Evolutionary conservation across 2,329 filamentous ascomycete genomes (phyloP).

Genomic region (Leptographium procerum): DNA sequence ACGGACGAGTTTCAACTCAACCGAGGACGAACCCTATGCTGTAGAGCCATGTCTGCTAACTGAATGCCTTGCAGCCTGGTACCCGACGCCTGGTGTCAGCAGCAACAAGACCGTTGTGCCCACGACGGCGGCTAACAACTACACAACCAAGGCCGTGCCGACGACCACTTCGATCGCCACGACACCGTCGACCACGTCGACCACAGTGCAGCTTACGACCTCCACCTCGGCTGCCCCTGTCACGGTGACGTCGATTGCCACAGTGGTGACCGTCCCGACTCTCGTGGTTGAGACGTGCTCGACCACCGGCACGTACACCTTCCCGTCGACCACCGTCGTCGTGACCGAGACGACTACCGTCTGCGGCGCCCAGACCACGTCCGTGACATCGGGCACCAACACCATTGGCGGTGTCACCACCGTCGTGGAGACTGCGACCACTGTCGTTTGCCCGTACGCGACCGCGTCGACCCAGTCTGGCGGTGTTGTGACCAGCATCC

Average conservation of each 20-base stretch:
- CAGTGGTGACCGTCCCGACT: constrained; percentile 31
- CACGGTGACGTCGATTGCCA: constrained; percentile 13
- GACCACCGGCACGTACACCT: constrained; percentile 62
- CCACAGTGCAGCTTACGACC: constrained; percentile 7
- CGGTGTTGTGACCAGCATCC: constrained; percentile 53
- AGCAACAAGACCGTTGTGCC: not conserved
- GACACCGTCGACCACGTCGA: constrained; percentile 1
- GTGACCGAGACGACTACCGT: constrained; percentile 57
- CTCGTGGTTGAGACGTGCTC: constrained; percentile 43
- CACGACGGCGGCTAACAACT: not conserved
- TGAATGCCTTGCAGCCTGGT: not conserved
- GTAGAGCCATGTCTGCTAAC: not conserved
- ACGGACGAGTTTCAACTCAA: too few species aligned
- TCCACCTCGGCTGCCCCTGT: constrained; percentile 8
- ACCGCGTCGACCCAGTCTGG: constrained; percentile 45
- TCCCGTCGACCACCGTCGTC: constrained; percentile 60
- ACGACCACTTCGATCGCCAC: not conserved
- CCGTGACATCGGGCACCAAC: constrained; percentile 51
- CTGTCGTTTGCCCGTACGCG: constrained; percentile 59
- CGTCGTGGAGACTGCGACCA: constrained; percentile 53
- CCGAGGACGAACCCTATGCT: not conserved
- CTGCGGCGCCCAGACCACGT: constrained; percentile 49
- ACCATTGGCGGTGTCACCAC: constrained; percentile 65
- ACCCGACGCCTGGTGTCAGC: not conserved
- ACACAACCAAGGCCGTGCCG: not conserved